Conservation (phyloP, 2,329 filamentous ascomycete species). For the Fusarium dimerum region DNA sequence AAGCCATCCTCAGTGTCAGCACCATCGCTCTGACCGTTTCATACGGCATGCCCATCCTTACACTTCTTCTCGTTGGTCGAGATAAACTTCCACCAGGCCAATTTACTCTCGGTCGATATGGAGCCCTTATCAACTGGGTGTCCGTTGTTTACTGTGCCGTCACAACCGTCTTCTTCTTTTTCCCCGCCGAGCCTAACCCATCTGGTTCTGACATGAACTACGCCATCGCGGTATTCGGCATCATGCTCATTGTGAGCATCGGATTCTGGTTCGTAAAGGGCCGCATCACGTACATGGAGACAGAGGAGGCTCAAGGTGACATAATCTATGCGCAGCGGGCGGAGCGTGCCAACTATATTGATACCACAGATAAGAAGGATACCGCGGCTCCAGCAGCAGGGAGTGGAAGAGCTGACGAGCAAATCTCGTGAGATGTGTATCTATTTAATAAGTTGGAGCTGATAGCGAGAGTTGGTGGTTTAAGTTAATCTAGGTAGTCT, state of each 20-base stretch:
- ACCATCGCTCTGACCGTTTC: constrained; percentile 57
- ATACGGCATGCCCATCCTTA: constrained; percentile 49
- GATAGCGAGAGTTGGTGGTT: no score
- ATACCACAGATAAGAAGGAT: constrained; percentile 10
- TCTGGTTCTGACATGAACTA: constrained; percentile 55
- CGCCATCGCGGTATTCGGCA: constrained; percentile 57
- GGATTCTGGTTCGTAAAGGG: constrained; percentile 54
- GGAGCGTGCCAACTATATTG: constrained; percentile 14
- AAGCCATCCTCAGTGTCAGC: constrained; percentile 56
- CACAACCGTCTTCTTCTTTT: constrained; percentile 58
- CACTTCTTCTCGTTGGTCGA: constrained; percentile 50
- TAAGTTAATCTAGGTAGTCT: no score
- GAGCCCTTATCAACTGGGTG: constrained; percentile 46
- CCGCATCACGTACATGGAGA: constrained; percentile 36
- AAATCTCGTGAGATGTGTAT: not conserved
- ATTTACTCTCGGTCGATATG: constrained; percentile 48
- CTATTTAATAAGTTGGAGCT: no score
- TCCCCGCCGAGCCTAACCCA: constrained; percentile 48
- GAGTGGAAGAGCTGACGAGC: not conserved
- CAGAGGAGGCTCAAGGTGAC: constrained; percentile 28
- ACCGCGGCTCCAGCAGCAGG: not conserved
- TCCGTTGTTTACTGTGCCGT: constrained; percentile 53
- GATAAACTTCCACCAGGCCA: constrained; percentile 50
- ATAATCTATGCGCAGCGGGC: constrained; percentile 23
- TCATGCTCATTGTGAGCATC: constrained; percentile 52